A percentile compares a stretch with the other conserved stretches of the same genome.
phyloP scores from a whole-genome alignment of 2,329 filamentous ascomycete genomes.

The Fusarium miscanthi region DNA sequence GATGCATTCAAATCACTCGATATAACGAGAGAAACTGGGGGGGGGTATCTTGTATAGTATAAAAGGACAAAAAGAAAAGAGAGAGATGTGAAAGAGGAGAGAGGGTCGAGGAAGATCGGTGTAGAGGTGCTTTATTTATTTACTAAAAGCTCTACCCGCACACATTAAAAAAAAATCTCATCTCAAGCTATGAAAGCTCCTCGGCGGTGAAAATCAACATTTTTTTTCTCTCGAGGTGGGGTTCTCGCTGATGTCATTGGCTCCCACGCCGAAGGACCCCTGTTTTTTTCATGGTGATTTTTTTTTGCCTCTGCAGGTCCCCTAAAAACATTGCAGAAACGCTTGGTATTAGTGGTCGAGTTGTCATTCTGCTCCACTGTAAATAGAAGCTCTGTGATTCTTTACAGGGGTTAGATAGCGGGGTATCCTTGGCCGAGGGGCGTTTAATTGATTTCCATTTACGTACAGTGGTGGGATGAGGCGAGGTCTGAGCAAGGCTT shows the following conservation, averaged over 20 bases:
- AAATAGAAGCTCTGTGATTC: conserved; percentile 29
- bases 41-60: conserved; percentile 22
- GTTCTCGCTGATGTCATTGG: conserved; percentile 46
- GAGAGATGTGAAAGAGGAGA: conserved; percentile 7
- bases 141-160: conserved; percentile 12
- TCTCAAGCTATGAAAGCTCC: conserved; percentile 26
- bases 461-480: neutral
- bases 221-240: conserved; percentile 44
- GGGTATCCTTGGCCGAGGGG: conserved; percentile 26
- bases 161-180: conserved; percentile 13
- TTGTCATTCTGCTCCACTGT: conserved; percentile 25
- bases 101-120: conserved; percentile 5
- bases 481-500: neutral
- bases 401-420: conserved; percentile 31
- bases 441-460: conserved; percentile 31
- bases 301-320: conserved; percentile 28
- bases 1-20: conserved; percentile 27
- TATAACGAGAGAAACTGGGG: conserved; percentile 14
- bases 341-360: conserved; percentile 31
- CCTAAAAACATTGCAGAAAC: conserved; percentile 22
- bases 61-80: neutral
- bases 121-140: conserved; percentile 30
- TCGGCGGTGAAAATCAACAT: conserved; percentile 40
- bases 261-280: conserved; percentile 34
- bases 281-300: conserved; percentile 31